Conservation (phyloP, 2,329 filamentous ascomycete species). For the Phialophora chinensis region DNA sequence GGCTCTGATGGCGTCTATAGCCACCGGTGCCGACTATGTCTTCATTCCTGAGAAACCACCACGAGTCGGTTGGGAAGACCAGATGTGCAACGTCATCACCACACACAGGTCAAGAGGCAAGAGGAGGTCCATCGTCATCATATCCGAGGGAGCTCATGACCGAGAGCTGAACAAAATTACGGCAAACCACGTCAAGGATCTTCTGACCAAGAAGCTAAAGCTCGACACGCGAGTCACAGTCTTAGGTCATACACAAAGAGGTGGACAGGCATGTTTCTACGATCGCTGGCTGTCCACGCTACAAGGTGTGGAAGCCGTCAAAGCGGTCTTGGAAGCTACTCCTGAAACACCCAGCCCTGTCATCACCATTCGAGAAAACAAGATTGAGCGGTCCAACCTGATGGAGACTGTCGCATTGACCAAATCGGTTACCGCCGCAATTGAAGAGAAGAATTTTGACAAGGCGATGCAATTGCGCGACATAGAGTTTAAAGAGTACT, state of each 20-base stretch:
- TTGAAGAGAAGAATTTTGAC: constrained; percentile 83
- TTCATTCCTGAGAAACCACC: constrained; percentile 96
- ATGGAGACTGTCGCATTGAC: constrained; percentile 89
- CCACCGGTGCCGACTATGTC: constrained; percentile 92
- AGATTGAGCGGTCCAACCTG: constrained; percentile 87
- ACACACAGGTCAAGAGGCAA: constrained; percentile 87
- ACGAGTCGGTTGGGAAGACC: constrained; percentile 81
- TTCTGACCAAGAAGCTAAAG: constrained; percentile 79
- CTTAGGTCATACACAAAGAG: constrained; percentile 95
- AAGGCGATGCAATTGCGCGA: constrained; percentile 87
- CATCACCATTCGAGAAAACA: constrained; percentile 97
- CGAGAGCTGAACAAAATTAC: constrained; percentile 82
- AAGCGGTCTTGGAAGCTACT: constrained; percentile 85
- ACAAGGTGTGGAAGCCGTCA: constrained; percentile 93
- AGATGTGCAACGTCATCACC: constrained; percentile 80
- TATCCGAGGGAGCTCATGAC: constrained; percentile 93
- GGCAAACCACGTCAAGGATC: constrained; percentile 79
- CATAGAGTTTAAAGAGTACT: constrained; percentile 92
- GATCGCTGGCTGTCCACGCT: constrained; percentile 91
- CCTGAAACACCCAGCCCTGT: constrained; percentile 91
- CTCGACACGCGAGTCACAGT: constrained; percentile 95
- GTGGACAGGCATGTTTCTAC: constrained; percentile 89
- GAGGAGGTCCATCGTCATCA: constrained; percentile 96
- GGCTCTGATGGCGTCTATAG: constrained; percentile 93
- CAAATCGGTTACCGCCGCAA: constrained; percentile 80